Conservation (phyloP, 352 stramenopile species). For the Phytophthora fragariaefolia region DNA sequence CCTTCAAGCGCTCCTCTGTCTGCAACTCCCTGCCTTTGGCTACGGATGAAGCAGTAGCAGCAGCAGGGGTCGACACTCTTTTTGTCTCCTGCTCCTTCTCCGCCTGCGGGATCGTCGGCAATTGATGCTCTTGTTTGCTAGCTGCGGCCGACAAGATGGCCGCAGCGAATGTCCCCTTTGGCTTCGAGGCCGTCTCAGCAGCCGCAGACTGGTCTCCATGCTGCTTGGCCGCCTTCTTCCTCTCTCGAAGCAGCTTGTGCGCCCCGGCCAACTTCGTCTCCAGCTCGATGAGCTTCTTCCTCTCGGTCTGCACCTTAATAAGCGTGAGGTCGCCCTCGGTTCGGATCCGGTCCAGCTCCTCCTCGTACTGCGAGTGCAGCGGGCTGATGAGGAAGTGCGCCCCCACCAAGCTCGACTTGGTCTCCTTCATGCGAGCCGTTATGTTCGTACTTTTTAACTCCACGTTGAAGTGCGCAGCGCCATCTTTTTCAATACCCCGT, state of each 20-base stretch:
- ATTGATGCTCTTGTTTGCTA: slow-evolving; percentile 19
- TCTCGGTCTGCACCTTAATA: slow-evolving; percentile 86
- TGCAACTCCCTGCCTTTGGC: slow-evolving; percentile 58
- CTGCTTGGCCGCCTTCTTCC: slow-evolving; percentile 72
- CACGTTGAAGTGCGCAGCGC: too few species aligned
- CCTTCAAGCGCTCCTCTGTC: slow-evolving; percentile 78
- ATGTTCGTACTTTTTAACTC: neutral
- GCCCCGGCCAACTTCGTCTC: slow-evolving; percentile 89
- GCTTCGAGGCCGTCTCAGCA: neutral
- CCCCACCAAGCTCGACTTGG: slow-evolving; percentile 13
- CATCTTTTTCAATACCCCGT: too few species aligned
- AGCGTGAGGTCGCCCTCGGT: slow-evolving; percentile 70
- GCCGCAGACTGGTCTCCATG: neutral
- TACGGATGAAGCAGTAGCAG: neutral
- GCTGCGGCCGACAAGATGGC: slow-evolving; percentile 1
- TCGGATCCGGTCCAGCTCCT: slow-evolving; percentile 91
- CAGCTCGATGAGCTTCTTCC: slow-evolving; percentile 81
- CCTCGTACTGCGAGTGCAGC: slow-evolving; percentile 49
- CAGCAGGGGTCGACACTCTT: neutral
- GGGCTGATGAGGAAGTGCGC: slow-evolving; percentile 14
- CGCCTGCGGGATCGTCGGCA: slow-evolving; percentile 1
- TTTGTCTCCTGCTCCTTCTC: slow-evolving; percentile 17
- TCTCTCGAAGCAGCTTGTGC: slow-evolving; percentile 84
- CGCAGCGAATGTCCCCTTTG: neutral
- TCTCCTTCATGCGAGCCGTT: slow-evolving; percentile 1